These are phyloP conservation scores for Brassica juncea DNA, from an alignment of 345 rosid species.

Conservation along the genomic window DNA sequence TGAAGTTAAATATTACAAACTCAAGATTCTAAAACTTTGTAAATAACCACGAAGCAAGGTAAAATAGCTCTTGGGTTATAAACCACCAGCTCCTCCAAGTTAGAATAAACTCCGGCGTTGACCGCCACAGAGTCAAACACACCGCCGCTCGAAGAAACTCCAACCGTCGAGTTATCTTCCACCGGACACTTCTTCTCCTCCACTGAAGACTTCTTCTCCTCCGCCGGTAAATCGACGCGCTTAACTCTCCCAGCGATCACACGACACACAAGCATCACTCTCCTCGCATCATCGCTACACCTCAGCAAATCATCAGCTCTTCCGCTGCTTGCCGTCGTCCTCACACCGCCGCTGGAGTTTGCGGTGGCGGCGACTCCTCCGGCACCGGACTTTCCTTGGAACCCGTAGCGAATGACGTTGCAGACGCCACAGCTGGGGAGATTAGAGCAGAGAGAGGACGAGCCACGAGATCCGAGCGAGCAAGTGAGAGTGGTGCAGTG, in stretches of 20 bases:
- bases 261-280: slow-evolving; percentile 96
- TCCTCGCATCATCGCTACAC: slow-evolving; percentile 54
- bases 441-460: slow-evolving; percentile 76
- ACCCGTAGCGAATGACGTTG: slow-evolving; percentile 79
- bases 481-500: slow-evolving; percentile 81
- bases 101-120: slow-evolving; percentile 66
- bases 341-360: slow-evolving; percentile 43
- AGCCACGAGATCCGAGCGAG: slow-evolving; percentile 75
- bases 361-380: slow-evolving; percentile 11
- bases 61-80: slow-evolving; percentile 88
- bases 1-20: slow-evolving; percentile 26
- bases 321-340: slow-evolving; percentile 92
- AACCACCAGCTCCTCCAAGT: slow-evolving; percentile 81
- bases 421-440: slow-evolving; percentile 90
- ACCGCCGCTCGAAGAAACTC: slow-evolving; percentile 37
- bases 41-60: slow-evolving; percentile 94
- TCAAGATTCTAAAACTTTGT: slow-evolving; percentile 64
- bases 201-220: slow-evolving; percentile 33
- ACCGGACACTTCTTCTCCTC: slow-evolving; percentile 41
- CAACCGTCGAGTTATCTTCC: slow-evolving; percentile 8
- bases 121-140: slow-evolving; percentile 82
- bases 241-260: slow-evolving; percentile 90
- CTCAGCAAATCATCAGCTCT: slow-evolving; percentile 78
- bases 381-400: slow-evolving; percentile 47
- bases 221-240: slow-evolving; percentile 45